These are phyloP conservation scores for Solanum stenotomum DNA, from an alignment of 257 asterid species.

Conservation along the genomic window DNA sequence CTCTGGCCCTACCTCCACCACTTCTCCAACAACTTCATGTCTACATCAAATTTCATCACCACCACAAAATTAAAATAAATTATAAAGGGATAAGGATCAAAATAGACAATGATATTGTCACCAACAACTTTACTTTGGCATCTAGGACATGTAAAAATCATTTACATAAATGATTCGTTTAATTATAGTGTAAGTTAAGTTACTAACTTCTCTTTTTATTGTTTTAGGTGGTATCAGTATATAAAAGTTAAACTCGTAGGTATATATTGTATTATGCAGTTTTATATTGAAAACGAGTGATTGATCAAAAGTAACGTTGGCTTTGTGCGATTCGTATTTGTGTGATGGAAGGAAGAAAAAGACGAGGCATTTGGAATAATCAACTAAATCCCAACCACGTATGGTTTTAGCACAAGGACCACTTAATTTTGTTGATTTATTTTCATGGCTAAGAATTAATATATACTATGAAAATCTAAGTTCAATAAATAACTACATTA, in stretches of 20 bases:
- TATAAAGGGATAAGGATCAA: background rate
- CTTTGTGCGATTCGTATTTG: background rate
- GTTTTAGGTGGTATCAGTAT: background rate
- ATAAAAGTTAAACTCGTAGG: background rate
- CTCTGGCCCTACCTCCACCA: conserved; percentile 68
- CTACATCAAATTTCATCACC: conserved; percentile 19
- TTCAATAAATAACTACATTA: background rate
- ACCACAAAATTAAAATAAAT: background rate
- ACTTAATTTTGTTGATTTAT: background rate
- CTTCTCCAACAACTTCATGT: conserved; percentile 96
- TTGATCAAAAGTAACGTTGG: background rate
- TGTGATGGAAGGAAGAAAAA: background rate
- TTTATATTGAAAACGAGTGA: background rate
- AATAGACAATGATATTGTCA: background rate
- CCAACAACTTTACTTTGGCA: background rate
- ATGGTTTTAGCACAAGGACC: background rate
- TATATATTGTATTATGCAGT: background rate
- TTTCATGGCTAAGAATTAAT: background rate
- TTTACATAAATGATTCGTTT: background rate
- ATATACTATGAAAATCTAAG: background rate
- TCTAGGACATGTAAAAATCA: background rate
- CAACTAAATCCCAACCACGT: background rate
- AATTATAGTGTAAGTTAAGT: background rate
- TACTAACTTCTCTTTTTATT: background rate
- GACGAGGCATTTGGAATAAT: background rate